These are phyloP conservation scores for Rosa multiflora DNA, from an alignment of 306 rosid species.

Conservation along the genomic window DNA sequence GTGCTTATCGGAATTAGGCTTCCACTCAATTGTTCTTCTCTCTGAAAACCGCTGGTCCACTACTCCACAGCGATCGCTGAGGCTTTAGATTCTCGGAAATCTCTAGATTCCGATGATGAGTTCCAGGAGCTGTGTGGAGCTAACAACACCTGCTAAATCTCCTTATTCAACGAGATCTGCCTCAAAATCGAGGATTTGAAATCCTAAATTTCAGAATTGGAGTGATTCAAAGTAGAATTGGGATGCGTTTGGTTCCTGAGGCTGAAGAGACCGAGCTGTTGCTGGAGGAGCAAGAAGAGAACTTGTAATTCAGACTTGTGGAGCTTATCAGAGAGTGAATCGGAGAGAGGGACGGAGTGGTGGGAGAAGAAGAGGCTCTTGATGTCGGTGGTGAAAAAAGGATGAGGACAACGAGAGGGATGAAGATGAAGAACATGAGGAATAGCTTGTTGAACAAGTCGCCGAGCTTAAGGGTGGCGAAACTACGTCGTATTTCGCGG, in stretches of 20 bases:
- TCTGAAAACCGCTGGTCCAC: constrained; percentile 58
- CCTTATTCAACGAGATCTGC: constrained; percentile 67
- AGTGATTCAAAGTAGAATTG: constrained; percentile 27
- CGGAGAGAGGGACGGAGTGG: constrained; percentile 30
- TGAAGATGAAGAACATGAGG: too few species aligned
- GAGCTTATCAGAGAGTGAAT: constrained; percentile 47
- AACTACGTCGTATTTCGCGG: too few species aligned
- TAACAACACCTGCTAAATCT: constrained; percentile 68
- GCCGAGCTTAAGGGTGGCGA: too few species aligned
- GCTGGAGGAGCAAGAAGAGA: constrained; percentile 62
- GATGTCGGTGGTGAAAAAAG: too few species aligned
- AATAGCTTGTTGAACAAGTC: too few species aligned
- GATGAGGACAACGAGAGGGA: too few species aligned
- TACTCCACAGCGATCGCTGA: constrained; percentile 55
- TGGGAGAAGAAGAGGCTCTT: constrained; percentile 35
- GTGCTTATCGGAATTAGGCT: constrained; percentile 62
- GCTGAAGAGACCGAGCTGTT: constrained; percentile 51
- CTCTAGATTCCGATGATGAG: constrained; percentile 29
- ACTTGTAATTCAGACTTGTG: constrained; percentile 83
- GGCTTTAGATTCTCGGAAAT: constrained; percentile 32
- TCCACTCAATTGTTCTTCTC: constrained; percentile 79
- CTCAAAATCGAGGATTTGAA: constrained; percentile 54
- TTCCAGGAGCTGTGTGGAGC: constrained; percentile 55
- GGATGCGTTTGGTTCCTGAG: constrained; percentile 54
- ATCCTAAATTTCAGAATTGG: constrained; percentile 34